Percentiles rank a stretch among this genome's conserved stretches.
phyloP scores from a whole-genome alignment of 176 grass and related monocot species.

The Rhipidocladum racemiflorum region DNA sequence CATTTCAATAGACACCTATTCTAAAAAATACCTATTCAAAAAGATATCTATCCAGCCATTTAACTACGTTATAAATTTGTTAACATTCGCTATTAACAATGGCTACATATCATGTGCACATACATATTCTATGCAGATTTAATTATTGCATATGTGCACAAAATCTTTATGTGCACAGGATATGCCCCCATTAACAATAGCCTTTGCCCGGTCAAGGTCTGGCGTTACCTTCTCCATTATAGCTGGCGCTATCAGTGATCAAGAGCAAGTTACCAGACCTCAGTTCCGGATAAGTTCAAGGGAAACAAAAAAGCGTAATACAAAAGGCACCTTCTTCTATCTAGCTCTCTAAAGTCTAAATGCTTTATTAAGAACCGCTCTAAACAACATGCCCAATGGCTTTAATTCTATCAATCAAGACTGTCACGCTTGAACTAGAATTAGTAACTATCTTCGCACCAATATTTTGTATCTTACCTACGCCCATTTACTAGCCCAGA shows the following conservation, averaged over 20 bases:
- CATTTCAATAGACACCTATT: too few relatives aligned
- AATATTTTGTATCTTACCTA: not conserved
- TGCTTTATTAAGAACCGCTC: not conserved
- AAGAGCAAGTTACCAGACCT: not conserved
- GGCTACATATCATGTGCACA: too few relatives aligned
- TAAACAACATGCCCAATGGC: not conserved
- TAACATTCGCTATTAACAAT: too few relatives aligned
- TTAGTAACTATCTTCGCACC: not conserved
- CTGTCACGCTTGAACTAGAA: not conserved
- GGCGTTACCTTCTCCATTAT: not conserved
- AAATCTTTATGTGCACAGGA: too few relatives aligned
- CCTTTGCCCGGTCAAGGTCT: not conserved
- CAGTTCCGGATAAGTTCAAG: slow-evolving; percentile 3
- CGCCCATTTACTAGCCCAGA: not conserved
- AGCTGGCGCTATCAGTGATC: not conserved
- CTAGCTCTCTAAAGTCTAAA: not conserved
- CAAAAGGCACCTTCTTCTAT: not conserved
- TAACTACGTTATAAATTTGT: too few relatives aligned
- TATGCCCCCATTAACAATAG: not conserved
- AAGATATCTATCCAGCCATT: too few relatives aligned
- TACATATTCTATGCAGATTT: too few relatives aligned
- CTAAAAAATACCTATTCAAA: too few relatives aligned
- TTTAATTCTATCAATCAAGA: not conserved
- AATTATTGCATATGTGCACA: too few relatives aligned
- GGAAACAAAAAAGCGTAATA: not conserved